Conservation (phyloP, 805 yeast genomes). For the Candida michaelii region DNA sequence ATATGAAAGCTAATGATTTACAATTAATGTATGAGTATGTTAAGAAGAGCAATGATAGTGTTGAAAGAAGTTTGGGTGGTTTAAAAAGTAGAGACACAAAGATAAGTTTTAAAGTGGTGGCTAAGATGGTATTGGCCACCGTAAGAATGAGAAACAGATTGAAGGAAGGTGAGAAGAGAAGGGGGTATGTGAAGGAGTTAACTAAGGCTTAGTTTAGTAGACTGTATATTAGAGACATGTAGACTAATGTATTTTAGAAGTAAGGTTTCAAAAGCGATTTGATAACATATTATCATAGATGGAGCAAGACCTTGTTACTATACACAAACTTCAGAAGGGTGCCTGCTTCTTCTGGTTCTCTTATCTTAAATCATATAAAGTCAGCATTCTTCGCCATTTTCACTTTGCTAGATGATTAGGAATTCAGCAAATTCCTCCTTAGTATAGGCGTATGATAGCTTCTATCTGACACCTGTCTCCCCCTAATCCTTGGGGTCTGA, state of each 20-base stretch:
- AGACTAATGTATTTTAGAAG: slow-evolving; percentile 2
- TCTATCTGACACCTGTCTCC: slow-evolving; percentile 40
- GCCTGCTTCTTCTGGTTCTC: no score
- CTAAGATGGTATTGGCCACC: slow-evolving; percentile 37
- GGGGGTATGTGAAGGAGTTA: slow-evolving; percentile 13
- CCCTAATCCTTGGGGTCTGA: slow-evolving; percentile 42
- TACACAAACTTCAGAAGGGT: no score
- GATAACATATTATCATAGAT: no score
- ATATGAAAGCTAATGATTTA: slow-evolving; percentile 33
- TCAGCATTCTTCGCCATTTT: no score
- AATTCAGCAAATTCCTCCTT: slow-evolving; percentile 19
- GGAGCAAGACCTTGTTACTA: no score
- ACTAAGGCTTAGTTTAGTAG: slow-evolving; percentile 24
- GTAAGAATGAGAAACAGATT: slow-evolving; percentile 33
- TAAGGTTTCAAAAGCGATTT: no score
- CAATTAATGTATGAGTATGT: slow-evolving; percentile 34
- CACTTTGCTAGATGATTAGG: no score
- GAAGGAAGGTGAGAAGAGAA: slow-evolving; percentile 27
- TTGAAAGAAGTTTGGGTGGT: slow-evolving; percentile 32
- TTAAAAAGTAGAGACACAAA: slow-evolving; percentile 22
- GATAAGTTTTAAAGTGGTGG: slow-evolving; percentile 32
- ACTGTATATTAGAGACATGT: slow-evolving; percentile 3
- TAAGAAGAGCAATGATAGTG: slow-evolving; percentile 24
- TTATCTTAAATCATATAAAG: no score
- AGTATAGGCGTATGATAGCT: slow-evolving; percentile 44